Percentiles rank a stretch among this genome's conserved stretches.
Conservation (phyloP, 139 green algal genomes). For the Micractinium conductrix region DNA sequence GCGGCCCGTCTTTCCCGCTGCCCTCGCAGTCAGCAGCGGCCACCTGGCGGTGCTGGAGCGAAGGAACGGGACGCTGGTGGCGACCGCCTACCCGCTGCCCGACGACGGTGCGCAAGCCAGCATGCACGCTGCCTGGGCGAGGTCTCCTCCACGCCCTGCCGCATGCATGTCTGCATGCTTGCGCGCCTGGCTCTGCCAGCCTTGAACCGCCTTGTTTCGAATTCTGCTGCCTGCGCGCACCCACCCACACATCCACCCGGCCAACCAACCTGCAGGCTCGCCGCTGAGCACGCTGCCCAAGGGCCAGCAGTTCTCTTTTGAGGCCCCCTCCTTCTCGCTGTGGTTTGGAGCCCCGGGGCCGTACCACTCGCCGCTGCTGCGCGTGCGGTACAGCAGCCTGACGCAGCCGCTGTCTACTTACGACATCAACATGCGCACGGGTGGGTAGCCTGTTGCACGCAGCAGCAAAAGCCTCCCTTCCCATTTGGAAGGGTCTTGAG, state of each 20-base stretch:
- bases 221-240: no score
- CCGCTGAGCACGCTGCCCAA: neutral
- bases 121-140: no score
- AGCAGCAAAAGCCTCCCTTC: no score
- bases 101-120: slow-evolving; percentile 19
- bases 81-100: slow-evolving; percentile 19
- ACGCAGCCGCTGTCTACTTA: slow-evolving; percentile 76
- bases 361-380: slow-evolving; percentile 75
- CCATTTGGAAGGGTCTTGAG: no score
- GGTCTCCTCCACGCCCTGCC: no score
- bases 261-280: slow-evolving; percentile 12
- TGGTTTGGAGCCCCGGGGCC: slow-evolving; percentile 56
- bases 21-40: slow-evolving; percentile 31
- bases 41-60: slow-evolving; percentile 26
- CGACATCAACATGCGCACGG: slow-evolving; percentile 77
- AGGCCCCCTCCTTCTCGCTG: slow-evolving; percentile 71
- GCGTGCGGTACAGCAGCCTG: slow-evolving; percentile 82
- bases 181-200: no score
- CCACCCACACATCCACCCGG: no score
- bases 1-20: no score
- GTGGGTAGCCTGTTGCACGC: no score
- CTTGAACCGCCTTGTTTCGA: no score
- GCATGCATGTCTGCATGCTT: no score
- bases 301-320: slow-evolving; percentile 61
- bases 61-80: slow-evolving; percentile 26